A percentile compares a stretch with the other conserved stretches of the same genome.
Conservation (phyloP, 331 rosid species). For the Rosa hybrid region DNA sequence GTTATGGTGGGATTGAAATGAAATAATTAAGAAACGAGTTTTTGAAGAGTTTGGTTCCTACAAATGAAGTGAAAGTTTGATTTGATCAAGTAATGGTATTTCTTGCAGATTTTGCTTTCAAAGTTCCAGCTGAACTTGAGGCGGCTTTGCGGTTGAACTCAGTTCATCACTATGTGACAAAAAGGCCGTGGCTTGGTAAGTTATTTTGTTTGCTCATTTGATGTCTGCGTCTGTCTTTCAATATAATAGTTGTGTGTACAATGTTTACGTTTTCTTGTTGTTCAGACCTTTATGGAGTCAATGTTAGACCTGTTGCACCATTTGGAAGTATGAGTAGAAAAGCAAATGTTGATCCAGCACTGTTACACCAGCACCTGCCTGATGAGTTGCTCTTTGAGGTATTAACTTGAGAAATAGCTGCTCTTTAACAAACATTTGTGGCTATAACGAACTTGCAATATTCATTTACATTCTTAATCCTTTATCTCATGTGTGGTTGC, state of each 20-base stretch:
- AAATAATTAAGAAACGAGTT: neutral
- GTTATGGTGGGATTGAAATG: neutral
- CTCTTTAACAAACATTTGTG: neutral
- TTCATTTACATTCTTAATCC: neutral
- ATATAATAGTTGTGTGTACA: neutral
- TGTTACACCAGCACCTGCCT: slow-evolving; percentile 70
- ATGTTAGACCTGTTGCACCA: slow-evolving; percentile 96
- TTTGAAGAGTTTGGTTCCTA: neutral
- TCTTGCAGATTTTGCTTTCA: slow-evolving; percentile 60
- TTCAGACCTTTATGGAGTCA: slow-evolving; percentile 92
- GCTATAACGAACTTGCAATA: neutral
- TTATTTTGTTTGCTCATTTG: neutral
- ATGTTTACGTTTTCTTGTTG: slow-evolving; percentile 30
- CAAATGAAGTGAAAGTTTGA: neutral
- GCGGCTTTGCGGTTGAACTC: slow-evolving; percentile 73
- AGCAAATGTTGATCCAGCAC: slow-evolving; percentile 67
- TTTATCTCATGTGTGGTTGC: neutral
- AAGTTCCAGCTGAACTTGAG: slow-evolving; percentile 72
- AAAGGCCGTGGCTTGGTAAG: slow-evolving; percentile 99
- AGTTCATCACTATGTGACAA: slow-evolving; percentile 69
- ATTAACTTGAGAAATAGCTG: slow-evolving; percentile 22
- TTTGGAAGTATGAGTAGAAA: slow-evolving; percentile 83
- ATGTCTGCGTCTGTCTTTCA: neutral
- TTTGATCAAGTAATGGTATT: slow-evolving; percentile 7
- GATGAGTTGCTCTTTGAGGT: slow-evolving; percentile 96